Percentiles rank a stretch among this genome's conserved stretches.
phyloP scores from a whole-genome alignment of 2,329 filamentous ascomycete species.

The Stemphylium vesicarium region DNA sequence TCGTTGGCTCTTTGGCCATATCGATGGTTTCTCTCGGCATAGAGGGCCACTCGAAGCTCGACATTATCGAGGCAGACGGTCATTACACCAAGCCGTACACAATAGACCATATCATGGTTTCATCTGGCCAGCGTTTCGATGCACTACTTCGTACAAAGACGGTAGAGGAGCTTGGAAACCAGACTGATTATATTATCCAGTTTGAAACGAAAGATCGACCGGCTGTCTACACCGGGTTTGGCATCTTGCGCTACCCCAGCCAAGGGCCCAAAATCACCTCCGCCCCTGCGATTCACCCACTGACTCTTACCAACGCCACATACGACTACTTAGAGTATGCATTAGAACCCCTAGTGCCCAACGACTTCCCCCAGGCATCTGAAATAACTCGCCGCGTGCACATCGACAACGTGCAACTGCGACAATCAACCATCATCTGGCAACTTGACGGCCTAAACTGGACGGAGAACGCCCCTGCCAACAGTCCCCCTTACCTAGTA shows the following conservation, averaged over 20 bases:
- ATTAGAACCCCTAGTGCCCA: constrained; percentile 40
- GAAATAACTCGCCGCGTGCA: constrained; percentile 46
- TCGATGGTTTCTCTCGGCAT: constrained; percentile 63
- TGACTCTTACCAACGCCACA: constrained; percentile 41
- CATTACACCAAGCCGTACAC: constrained; percentile 58
- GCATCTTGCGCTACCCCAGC: constrained; percentile 51
- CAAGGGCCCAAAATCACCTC: constrained; percentile 6
- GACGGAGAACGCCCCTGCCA: constrained; percentile 18
- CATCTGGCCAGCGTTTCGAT: constrained; percentile 67
- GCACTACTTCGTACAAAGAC: constrained; percentile 62
- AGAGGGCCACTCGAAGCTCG: constrained; percentile 62
- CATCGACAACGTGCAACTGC: constrained; percentile 33
- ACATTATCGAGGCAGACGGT: constrained; percentile 66
- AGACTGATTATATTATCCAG: constrained; percentile 54
- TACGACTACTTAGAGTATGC: constrained; percentile 50
- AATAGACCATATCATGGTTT: constrained; percentile 61
- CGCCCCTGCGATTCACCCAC: constrained; percentile 28
- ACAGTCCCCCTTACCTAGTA: constrained; percentile 57
- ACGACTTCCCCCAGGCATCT: constrained; percentile 42
- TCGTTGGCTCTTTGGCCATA: constrained; percentile 64
- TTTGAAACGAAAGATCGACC: constrained; percentile 60
- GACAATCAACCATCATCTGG: constrained; percentile 30
- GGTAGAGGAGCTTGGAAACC: constrained; percentile 51
- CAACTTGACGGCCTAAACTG: constrained; percentile 30
- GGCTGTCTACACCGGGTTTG: constrained; percentile 55